These are phyloP conservation scores for Backusella parvicylindrica DNA, from an alignment of 192 early-diverging fungal species.

Conservation along the genomic window DNA sequence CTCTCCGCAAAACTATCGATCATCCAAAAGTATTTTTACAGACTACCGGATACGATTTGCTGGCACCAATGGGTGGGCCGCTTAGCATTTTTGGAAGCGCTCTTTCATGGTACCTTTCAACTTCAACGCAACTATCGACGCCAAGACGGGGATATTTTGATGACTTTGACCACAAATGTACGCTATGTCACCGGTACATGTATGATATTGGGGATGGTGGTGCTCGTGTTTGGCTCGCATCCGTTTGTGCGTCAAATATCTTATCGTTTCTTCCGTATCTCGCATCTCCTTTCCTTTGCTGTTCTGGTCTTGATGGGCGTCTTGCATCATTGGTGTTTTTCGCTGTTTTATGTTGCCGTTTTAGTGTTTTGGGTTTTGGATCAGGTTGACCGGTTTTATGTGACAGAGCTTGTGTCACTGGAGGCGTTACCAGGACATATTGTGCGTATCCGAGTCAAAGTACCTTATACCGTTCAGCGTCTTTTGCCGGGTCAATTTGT, in stretches of 20 bases:
- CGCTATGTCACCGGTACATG: not conserved
- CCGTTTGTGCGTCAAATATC: slow-evolving; percentile 12
- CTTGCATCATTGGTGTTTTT: slow-evolving; percentile 14
- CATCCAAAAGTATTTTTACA: not conserved
- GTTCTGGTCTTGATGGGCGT: not conserved
- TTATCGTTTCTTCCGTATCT: slow-evolving; percentile 13
- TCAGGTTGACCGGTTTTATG: not conserved
- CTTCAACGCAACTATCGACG: not conserved
- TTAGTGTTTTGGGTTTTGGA: slow-evolving; percentile 14
- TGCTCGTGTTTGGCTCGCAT: slow-evolving; percentile 11
- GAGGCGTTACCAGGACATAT: slow-evolving; percentile 5
- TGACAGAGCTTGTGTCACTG: not conserved
- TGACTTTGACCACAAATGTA: slow-evolving; percentile 1
- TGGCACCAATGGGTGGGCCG: slow-evolving; percentile 24
- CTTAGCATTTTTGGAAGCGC: not conserved
- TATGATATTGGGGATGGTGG: not conserved
- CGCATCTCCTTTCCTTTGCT: slow-evolving; percentile 8
- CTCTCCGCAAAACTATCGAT: slow-evolving; percentile 16
- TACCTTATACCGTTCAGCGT: not conserved
- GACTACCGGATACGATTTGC: not conserved
- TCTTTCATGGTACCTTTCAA: slow-evolving; percentile 16
- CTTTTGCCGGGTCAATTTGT: slow-evolving; percentile 17
- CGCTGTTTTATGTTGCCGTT: slow-evolving; percentile 11
- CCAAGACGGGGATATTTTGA: not conserved
- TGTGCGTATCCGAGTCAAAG: not conserved